phyloP scores from a whole-genome alignment of 208 protist species.

The Wallacemonas sp. region DNA sequence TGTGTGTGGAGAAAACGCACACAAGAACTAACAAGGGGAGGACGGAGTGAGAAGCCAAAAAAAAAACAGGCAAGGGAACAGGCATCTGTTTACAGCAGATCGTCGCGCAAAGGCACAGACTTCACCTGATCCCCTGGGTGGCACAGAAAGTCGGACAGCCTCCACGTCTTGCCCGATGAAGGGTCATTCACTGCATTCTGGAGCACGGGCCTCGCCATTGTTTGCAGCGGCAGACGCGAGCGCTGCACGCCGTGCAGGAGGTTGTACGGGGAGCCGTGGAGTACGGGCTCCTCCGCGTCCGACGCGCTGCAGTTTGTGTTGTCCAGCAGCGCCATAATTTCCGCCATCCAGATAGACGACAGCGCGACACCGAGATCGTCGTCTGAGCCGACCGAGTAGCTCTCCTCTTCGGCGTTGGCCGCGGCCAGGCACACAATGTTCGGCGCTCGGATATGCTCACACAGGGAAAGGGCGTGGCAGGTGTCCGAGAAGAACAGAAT shows the following conservation, averaged over 20 bases:
- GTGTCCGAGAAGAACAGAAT: conserved; percentile 96
- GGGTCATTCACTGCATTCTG: conserved; percentile 68
- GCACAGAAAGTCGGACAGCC: conserved; percentile 78
- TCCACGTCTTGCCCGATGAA: conserved; percentile 48
- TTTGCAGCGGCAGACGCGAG: neutral
- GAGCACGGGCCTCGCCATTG: conserved; percentile 37
- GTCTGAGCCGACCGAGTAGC: conserved; percentile 84
- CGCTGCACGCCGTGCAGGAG: conserved; percentile 13
- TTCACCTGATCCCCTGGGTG: conserved; percentile 7
- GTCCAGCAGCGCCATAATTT: conserved; percentile 76
- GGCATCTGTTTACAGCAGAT: conserved; percentile 65
- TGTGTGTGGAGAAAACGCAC: neutral
- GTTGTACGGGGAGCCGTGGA: conserved; percentile 9
- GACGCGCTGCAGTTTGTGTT: conserved; percentile 49
- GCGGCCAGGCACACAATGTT: conserved; percentile 81
- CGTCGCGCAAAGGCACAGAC: conserved; percentile 44
- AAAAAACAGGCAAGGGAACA: no score
- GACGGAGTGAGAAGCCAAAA: no score
- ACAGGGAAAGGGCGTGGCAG: conserved; percentile 95
- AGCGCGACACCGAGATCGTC: conserved; percentile 72
- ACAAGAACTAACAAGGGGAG: neutral
- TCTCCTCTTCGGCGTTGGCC: conserved; percentile 50
- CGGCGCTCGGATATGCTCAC: conserved; percentile 78
- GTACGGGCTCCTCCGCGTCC: neutral
- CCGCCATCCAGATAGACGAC: conserved; percentile 92